Conservation (phyloP, 2,329 filamentous ascomycete genomes). For the Trichoderma sp. region DNA sequence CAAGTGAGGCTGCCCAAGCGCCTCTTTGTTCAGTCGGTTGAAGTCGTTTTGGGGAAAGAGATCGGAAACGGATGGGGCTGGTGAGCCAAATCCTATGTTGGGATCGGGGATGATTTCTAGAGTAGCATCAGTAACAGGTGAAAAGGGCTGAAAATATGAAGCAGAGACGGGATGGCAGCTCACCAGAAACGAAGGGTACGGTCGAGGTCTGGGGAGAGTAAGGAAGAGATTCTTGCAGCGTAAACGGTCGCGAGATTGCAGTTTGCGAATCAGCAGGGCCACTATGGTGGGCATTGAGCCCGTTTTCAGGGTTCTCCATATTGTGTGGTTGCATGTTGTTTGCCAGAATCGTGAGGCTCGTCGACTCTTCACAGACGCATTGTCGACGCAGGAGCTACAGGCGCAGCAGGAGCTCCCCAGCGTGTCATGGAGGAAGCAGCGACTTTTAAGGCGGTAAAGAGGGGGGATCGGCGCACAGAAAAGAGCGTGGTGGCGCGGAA, state of each 20-base stretch:
- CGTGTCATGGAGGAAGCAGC: constrained; percentile 17
- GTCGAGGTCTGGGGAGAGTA: constrained; percentile 81
- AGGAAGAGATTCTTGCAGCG: constrained; percentile 75
- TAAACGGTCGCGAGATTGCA: constrained; percentile 51
- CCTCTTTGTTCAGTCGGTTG: constrained; percentile 71
- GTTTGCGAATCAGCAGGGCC: constrained; percentile 31
- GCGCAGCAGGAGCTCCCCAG: constrained; percentile 11
- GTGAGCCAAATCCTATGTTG: constrained; percentile 57
- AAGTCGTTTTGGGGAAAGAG: constrained; percentile 58
- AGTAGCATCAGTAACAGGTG: neutral
- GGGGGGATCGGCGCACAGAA: neutral
- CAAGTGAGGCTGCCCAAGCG: constrained; percentile 56
- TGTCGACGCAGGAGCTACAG: constrained; percentile 30
- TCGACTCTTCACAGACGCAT: constrained; percentile 37
- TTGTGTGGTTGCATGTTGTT: constrained; percentile 35
- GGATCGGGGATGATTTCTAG: constrained; percentile 68
- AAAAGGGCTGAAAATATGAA: neutral
- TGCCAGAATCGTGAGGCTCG: constrained; percentile 36
- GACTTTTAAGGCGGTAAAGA: neutral
- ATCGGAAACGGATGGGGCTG: constrained; percentile 53
- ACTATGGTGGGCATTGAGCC: constrained; percentile 33
- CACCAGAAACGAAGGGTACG: constrained; percentile 75
- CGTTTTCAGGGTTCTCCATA: constrained; percentile 40
- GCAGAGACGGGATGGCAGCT: constrained; percentile 29
- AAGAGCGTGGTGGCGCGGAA: neutral